Evolutionary conservation across 805 yeast genomes (phyloP).

Genomic region (Nakazawaea populi): DNA sequence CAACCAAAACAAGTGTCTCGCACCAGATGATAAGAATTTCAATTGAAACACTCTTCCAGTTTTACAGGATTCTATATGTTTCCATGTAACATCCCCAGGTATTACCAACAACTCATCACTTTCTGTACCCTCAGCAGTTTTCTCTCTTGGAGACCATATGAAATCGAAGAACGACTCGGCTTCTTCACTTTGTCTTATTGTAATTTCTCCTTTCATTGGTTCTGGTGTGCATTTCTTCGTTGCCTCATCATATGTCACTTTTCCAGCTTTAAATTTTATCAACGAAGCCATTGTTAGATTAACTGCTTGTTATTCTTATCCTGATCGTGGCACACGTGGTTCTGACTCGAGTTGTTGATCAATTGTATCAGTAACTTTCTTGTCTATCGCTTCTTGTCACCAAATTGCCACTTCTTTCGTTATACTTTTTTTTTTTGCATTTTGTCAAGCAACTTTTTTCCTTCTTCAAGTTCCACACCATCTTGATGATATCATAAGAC

Average conservation of each 20-base stretch:
- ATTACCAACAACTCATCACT: constrained; percentile 64
- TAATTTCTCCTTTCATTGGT: constrained; percentile 61
- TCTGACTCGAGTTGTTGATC: too few relatives aligned
- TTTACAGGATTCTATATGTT: constrained; percentile 58
- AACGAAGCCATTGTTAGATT: constrained; percentile 13
- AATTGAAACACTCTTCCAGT: constrained; percentile 65
- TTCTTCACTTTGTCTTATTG: constrained; percentile 56
- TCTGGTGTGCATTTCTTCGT: constrained; percentile 64
- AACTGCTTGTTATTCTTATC: too few relatives aligned
- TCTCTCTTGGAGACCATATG: constrained; percentile 65
- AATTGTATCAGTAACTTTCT: too few relatives aligned
- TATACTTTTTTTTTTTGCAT: background rate
- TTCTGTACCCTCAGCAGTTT: constrained; percentile 35
- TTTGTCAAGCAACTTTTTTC: background rate
- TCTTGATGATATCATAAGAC: too few relatives aligned
- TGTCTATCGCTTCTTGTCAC: background rate
- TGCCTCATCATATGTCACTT: constrained; percentile 58
- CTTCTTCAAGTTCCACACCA: too few relatives aligned
- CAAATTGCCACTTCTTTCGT: background rate
- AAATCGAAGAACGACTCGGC: constrained; percentile 70
- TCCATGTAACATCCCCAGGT: constrained; percentile 83
- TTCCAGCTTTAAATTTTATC: constrained; percentile 70
- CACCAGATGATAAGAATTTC: constrained; percentile 29
- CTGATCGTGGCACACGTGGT: too few relatives aligned
- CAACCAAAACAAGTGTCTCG: constrained; percentile 60